Percentiles rank a stretch among this genome's conserved stretches.
These are phyloP conservation scores for Botrytis pseudocinerea DNA, from an alignment of 2,329 filamentous ascomycete species.

Conservation along the genomic window DNA sequence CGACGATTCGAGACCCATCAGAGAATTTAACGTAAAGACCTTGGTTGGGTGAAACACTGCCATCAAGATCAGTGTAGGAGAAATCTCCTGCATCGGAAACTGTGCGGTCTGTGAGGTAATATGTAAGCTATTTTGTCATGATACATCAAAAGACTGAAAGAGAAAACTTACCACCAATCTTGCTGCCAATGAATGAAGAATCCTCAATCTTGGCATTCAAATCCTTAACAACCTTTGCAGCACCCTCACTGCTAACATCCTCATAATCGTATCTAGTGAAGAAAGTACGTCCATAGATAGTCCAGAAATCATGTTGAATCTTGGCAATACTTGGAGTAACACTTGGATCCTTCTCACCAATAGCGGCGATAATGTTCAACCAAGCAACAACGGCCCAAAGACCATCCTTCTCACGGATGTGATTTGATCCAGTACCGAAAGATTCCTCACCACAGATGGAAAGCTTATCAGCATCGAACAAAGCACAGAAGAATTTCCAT, in stretches of 20 bases:
- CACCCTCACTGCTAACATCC: slow-evolving; percentile 86
- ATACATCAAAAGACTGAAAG: slow-evolving; percentile 24
- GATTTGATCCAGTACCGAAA: slow-evolving; percentile 96
- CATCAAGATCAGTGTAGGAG: slow-evolving; percentile 97
- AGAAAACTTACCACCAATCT: slow-evolving; percentile 61
- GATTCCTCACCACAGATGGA: slow-evolving; percentile 99
- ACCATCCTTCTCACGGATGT: slow-evolving; percentile 98
- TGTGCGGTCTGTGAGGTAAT: slow-evolving; percentile 60
- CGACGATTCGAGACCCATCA: slow-evolving; percentile 91
- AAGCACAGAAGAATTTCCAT: slow-evolving; percentile 98
- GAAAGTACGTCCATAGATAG: slow-evolving; percentile 92
- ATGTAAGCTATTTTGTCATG: slow-evolving; percentile 22
- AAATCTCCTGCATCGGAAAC: slow-evolving; percentile 93
- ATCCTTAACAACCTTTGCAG: slow-evolving; percentile 83
- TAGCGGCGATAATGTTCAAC: slow-evolving; percentile 96
- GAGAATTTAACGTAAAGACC: slow-evolving; percentile 94
- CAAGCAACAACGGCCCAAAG: slow-evolving; percentile 97
- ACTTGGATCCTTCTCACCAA: slow-evolving; percentile 77
- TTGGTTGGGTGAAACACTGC: slow-evolving; percentile 92
- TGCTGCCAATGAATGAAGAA: slow-evolving; percentile 75
- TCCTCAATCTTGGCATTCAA: slow-evolving; percentile 77
- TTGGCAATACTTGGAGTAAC: slow-evolving; percentile 89
- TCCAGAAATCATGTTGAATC: slow-evolving; percentile 98
- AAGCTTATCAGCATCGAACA: slow-evolving; percentile 92
- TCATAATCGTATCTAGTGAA: slow-evolving; percentile 99